Evolutionary conservation across 345 rosid species (phyloP), one percentile per base, ranked within the genome.

Genomic region (Jatropha curcas): DNA sequence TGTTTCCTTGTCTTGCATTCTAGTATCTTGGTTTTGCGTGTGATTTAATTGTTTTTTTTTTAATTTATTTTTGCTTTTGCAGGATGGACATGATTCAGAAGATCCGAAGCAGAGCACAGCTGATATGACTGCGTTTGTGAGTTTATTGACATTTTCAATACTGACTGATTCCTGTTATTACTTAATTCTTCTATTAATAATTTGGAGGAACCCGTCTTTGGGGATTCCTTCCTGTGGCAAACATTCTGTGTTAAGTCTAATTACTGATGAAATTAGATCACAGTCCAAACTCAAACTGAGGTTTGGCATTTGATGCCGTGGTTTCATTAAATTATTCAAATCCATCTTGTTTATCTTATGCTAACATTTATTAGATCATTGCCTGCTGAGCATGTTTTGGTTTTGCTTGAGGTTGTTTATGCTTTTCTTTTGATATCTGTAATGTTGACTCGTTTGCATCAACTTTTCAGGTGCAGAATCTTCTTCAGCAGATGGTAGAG

Each of bases 11-110:
- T n/a, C n/a, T n/a, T n/a, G n/a, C n/a, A n/a, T n/a, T n/a, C n/a
- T n/a, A n/a, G n/a, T n/a, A n/a, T n/a, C n/a, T n/a, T n/a, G n/a
- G n/a, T n/a, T 24, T 56, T 22, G 0, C 9, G 2, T 4, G 19
- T 3, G 24, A 39, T 63, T 39, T 63, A 20, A 11, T 30, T 0
- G 2, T 20, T 37, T 9, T 22, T 62, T 62, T 61, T 34, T 34
- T 10, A 4, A 22, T n/a, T 39, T 55, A 24, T 7, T 46, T 24
- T 63, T 35, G 8, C 33, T 25, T 24, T 22, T 68, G 75, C 82
- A 92, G 98, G 96, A 92, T 43, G 94, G 93, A 5, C 85, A 92
- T 56, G 91, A 86, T 78, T 84, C 94, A 5, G 96, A 88, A 62
- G 90, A 87, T 68, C 76, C 83, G 6, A 89, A 93, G 84, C 92